Percentiles rank a stretch among this genome's conserved stretches.
Evolutionary conservation across 176 grass and related monocot genomes (phyloP).

Genomic region (Canna indica): DNA sequence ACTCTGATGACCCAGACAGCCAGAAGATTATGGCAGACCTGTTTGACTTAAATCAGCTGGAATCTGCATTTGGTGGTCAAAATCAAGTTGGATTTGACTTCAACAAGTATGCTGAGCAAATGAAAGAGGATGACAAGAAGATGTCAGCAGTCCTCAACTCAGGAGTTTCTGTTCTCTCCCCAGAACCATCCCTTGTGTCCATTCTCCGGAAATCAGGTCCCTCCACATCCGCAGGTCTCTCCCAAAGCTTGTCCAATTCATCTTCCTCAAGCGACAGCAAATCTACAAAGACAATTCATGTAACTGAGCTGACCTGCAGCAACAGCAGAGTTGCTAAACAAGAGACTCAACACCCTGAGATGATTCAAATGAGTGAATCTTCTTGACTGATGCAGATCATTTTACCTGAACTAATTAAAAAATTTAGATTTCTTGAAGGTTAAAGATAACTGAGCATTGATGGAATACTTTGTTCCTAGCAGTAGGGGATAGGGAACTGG

Average conservation of each 20-base stretch:
- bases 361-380: background rate
- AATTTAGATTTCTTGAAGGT: too few species aligned
- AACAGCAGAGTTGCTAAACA: background rate
- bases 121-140: slow-evolving; percentile 56
- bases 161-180: background rate
- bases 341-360: background rate
- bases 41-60: slow-evolving; percentile 59
- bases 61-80: slow-evolving; percentile 46
- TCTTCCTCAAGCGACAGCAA: slow-evolving; percentile 47
- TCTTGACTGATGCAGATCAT: too few species aligned
- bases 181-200: slow-evolving; percentile 12
- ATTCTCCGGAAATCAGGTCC: slow-evolving; percentile 8
- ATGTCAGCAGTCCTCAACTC: slow-evolving; percentile 29
- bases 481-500: background rate
- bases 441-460: too few species aligned
- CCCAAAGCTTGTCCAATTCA: slow-evolving; percentile 41
- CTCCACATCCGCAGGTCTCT: slow-evolving; percentile 14
- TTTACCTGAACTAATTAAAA: too few species aligned
- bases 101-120: slow-evolving; percentile 40
- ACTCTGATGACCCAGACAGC: slow-evolving; percentile 53
- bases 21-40: slow-evolving; percentile 73
- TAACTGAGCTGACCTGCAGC: background rate
- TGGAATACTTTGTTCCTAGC: background rate
- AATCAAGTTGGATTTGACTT: slow-evolving; percentile 51
- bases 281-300: slow-evolving; percentile 18